These are phyloP conservation scores for Syncephalastrum sp. DNA, from an alignment of 371 early-diverging fungal species.

Conservation along the genomic window DNA sequence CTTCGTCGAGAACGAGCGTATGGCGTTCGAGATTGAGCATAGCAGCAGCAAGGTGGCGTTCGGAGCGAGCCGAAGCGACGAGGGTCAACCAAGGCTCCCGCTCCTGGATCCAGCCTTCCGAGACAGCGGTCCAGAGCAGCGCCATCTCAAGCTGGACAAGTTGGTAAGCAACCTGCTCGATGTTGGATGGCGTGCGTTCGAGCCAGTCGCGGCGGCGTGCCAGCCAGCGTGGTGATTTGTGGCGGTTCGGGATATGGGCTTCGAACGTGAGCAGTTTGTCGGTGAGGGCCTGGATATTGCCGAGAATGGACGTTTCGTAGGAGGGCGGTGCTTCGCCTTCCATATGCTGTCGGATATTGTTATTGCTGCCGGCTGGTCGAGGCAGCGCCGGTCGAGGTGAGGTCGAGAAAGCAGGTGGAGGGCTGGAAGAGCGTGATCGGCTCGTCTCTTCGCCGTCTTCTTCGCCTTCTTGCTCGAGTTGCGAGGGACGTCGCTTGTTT, in stretches of 20 bases:
- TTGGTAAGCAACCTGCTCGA: constrained; percentile 46
- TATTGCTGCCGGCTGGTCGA: constrained; percentile 3
- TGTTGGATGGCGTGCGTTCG: constrained; percentile 30
- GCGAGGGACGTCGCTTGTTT: not conserved
- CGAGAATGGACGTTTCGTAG: constrained; percentile 45
- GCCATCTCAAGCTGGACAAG: constrained; percentile 51
- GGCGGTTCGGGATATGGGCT: constrained; percentile 41
- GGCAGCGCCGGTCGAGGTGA: constrained; percentile 8
- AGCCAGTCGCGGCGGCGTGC: constrained; percentile 38
- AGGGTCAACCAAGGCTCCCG: constrained; percentile 50
- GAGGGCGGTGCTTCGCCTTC: constrained; percentile 40
- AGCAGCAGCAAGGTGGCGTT: constrained; percentile 48
- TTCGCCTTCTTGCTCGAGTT: not conserved
- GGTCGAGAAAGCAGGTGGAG: constrained; percentile 31
- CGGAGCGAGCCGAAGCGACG: constrained; percentile 41
- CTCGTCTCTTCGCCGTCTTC: not conserved
- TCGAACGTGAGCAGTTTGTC: constrained; percentile 34
- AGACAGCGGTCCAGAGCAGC: constrained; percentile 46
- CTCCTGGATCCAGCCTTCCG: constrained; percentile 48
- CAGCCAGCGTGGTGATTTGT: constrained; percentile 51
- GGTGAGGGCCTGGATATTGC: constrained; percentile 39
- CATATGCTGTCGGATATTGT: constrained; percentile 1
- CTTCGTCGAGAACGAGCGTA: constrained; percentile 45
- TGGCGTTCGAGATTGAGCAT: constrained; percentile 45
- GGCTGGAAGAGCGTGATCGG: constrained; percentile 10